Conservation (phyloP, 1,284 basidiomycete species). For the Leccinum subfulvum region DNA sequence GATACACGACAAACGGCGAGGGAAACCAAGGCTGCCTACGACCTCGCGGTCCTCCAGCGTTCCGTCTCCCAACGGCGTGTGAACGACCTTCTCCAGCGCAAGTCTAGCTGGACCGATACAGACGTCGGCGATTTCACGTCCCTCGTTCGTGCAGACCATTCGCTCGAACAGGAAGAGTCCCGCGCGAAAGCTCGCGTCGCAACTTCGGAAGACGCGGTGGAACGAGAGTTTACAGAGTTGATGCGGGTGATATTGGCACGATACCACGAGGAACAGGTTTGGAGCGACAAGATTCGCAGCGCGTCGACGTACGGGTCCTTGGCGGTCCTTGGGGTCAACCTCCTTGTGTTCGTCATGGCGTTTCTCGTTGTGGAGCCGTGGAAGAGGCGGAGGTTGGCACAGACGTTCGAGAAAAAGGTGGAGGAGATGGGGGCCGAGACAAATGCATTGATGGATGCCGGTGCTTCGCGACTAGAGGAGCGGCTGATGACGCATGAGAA, state of each 20-base stretch:
- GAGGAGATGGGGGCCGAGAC: constrained; percentile 69
- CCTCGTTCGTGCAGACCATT: constrained; percentile 85
- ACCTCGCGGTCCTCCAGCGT: constrained; percentile 70
- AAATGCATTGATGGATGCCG: constrained; percentile 43
- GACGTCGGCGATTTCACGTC: constrained; percentile 84
- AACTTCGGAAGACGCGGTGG: constrained; percentile 73
- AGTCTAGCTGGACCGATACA: constrained; percentile 80
- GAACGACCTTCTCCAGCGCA: constrained; percentile 88
- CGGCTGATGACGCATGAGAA: constrained; percentile 54
- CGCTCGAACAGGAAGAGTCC: constrained; percentile 74
- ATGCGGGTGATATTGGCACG: constrained; percentile 84
- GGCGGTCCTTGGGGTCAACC: constrained; percentile 79
- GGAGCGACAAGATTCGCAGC: constrained; percentile 95
- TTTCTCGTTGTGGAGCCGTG: constrained; percentile 91
- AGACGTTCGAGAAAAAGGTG: constrained; percentile 85
- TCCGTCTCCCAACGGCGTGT: constrained; percentile 84
- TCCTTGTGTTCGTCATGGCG: constrained; percentile 85
- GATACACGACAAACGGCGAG: constrained; percentile 58
- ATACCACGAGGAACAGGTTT: constrained; percentile 96
- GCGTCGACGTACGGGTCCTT: constrained; percentile 89
- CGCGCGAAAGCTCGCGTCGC: constrained; percentile 65
- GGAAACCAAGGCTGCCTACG: constrained; percentile 72
- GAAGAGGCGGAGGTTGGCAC: constrained; percentile 81
- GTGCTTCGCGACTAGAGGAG: constrained; percentile 47
- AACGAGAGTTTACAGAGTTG: constrained; percentile 80